These are phyloP conservation scores for Seiridium unicorne DNA, from an alignment of 2,329 filamentous ascomycete species.

Conservation along the genomic window DNA sequence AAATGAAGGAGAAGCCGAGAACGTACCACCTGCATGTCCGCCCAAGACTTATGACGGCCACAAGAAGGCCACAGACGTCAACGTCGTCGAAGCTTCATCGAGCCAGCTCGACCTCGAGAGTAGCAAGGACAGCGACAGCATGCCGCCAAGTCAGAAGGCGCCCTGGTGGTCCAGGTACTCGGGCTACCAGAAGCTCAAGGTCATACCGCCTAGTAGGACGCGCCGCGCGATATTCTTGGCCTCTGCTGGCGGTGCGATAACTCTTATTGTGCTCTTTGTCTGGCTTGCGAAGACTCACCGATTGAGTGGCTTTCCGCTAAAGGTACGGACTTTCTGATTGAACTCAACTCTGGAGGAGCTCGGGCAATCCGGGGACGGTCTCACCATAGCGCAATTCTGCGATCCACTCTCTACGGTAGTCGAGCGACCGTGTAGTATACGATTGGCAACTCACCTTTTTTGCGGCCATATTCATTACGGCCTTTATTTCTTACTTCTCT, in stretches of 20 bases:
- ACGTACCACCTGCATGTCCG: constrained; percentile 1
- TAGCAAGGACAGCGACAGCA: background rate
- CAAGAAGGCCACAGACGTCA: background rate
- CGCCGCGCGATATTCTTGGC: constrained; percentile 11
- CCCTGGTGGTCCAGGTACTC: constrained; percentile 12
- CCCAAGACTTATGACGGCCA: background rate
- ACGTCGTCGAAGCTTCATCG: background rate
- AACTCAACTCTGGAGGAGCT: background rate
- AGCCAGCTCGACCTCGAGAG: constrained; percentile 4
- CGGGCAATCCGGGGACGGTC: background rate
- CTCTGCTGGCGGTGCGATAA: constrained; percentile 8
- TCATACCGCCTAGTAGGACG: constrained; percentile 4
- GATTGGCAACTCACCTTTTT: too few relatives aligned
- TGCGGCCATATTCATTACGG: background rate
- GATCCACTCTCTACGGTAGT: background rate
- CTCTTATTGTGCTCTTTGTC: constrained; percentile 11
- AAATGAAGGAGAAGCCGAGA: background rate
- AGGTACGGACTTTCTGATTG: background rate
- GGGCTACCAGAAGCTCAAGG: constrained; percentile 8
- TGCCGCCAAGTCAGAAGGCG: constrained; percentile 7
- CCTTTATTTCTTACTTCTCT: background rate
- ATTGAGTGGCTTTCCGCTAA: background rate
- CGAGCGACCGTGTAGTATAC: background rate
- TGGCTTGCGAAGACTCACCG: constrained; percentile 7
- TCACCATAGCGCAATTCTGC: background rate